Base-by-base conservation (phyloP, 2,329 filamentous ascomycete species). In the Trichoderma semiorbis region DNA sequence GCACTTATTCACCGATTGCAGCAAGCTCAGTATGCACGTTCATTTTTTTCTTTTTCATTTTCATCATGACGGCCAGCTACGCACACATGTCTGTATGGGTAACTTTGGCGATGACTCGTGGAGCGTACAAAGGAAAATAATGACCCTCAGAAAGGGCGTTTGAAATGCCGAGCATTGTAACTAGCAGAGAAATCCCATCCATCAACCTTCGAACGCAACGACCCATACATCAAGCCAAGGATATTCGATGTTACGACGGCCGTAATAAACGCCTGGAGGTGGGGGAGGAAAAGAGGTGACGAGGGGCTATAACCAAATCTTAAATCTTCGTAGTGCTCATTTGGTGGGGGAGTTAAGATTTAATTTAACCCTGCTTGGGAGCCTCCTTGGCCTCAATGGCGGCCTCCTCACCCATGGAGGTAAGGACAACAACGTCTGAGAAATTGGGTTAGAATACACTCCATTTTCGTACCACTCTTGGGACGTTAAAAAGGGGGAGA, bases 331-430 rank as follows among this genome's bases (percentile, higher is more conserved):
- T 76, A 74, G 74, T 75, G 76, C 73, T 61, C 50, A 67, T 30
- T 64, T 57, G 61, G 58, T 32, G 39, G 28, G 28, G 57, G 57
- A 53, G 26, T 18, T 62, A 72, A 71, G 66, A 66, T 64, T 39
- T 10, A 28, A 63, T 62, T 71, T 72, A 72, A 53, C 8, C 21
- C 67, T 72, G 68, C 58, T 71, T 78, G 83, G 93, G 91, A 84
- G 93, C 93, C 87, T 98, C 95, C 91, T 98, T 98, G 85, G 91
- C 92, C 82, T 98, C 95, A 83, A 98, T 92, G 81, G 91, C 92
- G 79, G 89, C 86, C 89, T 98, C 93, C 87, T 99, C 95, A 82
- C 93, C 93, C 96, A 99, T 99, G 83, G 96, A 91, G 79, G 93
- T 93, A 82, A 97, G 92, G 83, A 99, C 90, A 79, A 95, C 92